Conservation (phyloP, 305 asterid genomes). For the Plantago lanceolata region DNA sequence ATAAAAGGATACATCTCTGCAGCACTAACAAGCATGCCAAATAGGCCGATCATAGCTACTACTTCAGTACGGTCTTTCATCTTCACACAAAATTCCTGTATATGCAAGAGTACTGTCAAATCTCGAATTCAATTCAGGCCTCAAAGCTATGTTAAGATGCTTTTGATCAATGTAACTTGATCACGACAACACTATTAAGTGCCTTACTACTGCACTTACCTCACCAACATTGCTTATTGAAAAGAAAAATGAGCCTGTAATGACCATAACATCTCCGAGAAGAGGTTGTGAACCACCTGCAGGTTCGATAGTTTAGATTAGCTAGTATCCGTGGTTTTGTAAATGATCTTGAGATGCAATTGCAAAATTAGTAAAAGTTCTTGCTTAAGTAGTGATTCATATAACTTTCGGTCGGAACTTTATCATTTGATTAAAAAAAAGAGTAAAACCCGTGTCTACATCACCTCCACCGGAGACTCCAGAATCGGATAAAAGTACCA, state of each 20-base stretch:
- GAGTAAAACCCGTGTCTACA: neutral
- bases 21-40: conserved; percentile 62
- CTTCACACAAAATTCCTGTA: conserved; percentile 75
- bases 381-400: neutral
- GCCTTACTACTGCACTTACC: conserved; percentile 33
- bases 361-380: neutral
- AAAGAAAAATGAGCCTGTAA: conserved; percentile 47
- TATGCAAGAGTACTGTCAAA: neutral
- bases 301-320: neutral
- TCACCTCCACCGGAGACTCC: conserved; percentile 53
- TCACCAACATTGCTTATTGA: conserved; percentile 72
- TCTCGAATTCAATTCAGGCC: neutral
- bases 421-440: no score
- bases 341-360: neutral
- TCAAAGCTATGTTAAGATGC: neutral
- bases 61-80: conserved; percentile 59
- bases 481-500: conserved; percentile 68
- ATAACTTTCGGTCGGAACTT: no score
- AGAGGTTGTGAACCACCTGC: conserved; percentile 70
- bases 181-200: neutral
- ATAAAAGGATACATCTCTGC: conserved; percentile 66
- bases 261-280: conserved; percentile 65
- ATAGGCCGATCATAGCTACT: conserved; percentile 64
- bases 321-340: neutral
- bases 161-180: neutral